Base-by-base conservation (phyloP, 495 filamentous ascomycete genomes). In the Bryoglossum gracile region DNA sequence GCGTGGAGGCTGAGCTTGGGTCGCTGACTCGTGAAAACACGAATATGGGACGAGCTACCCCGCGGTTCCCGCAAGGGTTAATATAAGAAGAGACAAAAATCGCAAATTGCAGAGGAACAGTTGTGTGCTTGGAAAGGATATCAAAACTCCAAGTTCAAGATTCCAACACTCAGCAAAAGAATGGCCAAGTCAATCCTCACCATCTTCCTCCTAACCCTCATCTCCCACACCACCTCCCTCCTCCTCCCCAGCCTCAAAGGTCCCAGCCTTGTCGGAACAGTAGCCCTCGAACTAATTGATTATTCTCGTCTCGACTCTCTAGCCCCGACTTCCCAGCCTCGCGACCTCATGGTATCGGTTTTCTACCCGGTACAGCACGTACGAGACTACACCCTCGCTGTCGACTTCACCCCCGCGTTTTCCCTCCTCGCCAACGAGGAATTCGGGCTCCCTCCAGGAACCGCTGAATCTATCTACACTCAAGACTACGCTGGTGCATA, bases 261-360 rank as follows among this genome's bases (percentile, higher is more conserved):
- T 13, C 40, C 9, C 3, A n/a, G n/a, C 13, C 40, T 21, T 21
- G 40, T 43, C n/a, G 40, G 40, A 10, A 43, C 24, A 14, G 24
- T 35, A 5, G 44, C n/a, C 13, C 23, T 23, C 17, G 33, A 67
- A 48, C 48, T 72, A 16, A 42, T 63, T 24, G 67, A 72, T 45
- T 18, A 51, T n/a, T 46, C 53, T 8, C 46, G 67, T 36, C 44
- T 55, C 32, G 63, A 68, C 47, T 64, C 60, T 3, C 62, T 56
- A 24, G 54, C 66, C n/a, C 61, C 66, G 10, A 63, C 54, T 19
- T 43, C 46, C 8, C 23, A 36, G 17, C 56, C 57, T 8, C 64
- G 66, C 13, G 46, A 57, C 46, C 52, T 72, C 22, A 62, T 68
- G 60, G 47, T 65, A 17, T 62, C 67, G 8, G 43, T 63, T 5